Evolutionary conservation across 192 early-diverging fungal species (phyloP).

Genomic region (Gigaspora rosea): DNA sequence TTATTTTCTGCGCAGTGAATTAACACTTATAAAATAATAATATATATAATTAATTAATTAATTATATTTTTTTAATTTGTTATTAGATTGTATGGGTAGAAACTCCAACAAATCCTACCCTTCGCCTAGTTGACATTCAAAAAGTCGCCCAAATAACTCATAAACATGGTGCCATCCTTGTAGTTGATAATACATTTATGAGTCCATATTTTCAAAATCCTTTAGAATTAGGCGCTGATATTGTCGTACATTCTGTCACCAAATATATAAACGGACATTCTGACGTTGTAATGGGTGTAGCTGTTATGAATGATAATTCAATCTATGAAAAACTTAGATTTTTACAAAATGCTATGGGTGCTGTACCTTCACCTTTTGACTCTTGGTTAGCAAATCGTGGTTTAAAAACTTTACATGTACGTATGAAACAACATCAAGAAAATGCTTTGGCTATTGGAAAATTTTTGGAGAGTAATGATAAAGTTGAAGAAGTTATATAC

Average conservation of each 20-base stretch:
- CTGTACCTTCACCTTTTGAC: slow-evolving; percentile 95
- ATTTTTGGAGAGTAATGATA: slow-evolving; percentile 67
- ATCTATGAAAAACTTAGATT: slow-evolving; percentile 80
- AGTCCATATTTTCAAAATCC: slow-evolving; percentile 90
- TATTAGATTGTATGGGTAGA: slow-evolving; percentile 77
- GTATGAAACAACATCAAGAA: slow-evolving; percentile 87
- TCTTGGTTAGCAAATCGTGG: slow-evolving; percentile 94
- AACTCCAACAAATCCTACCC: slow-evolving; percentile 87
- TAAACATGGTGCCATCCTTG: slow-evolving; percentile 63
- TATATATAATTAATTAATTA: background rate
- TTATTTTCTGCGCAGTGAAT: background rate
- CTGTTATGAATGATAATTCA: slow-evolving; percentile 75
- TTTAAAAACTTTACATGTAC: slow-evolving; percentile 92
- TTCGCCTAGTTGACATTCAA: slow-evolving; percentile 78
- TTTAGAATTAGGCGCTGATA: slow-evolving; percentile 89
- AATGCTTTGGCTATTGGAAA: slow-evolving; percentile 87
- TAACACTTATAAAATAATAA: too few relatives aligned
- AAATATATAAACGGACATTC: slow-evolving; percentile 99
- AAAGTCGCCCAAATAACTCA: slow-evolving; percentile 68
- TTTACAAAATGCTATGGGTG: slow-evolving; percentile 97
- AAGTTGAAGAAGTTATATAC: slow-evolving; percentile 88
- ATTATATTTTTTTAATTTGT: slow-evolving; percentile 20
- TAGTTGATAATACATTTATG: slow-evolving; percentile 89
- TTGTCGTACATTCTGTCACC: slow-evolving; percentile 96
- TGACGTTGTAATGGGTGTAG: slow-evolving; percentile 97